Evolutionary conservation across 345 rosid genomes (phyloP).

Genomic region (Euphorbia peplus): DNA sequence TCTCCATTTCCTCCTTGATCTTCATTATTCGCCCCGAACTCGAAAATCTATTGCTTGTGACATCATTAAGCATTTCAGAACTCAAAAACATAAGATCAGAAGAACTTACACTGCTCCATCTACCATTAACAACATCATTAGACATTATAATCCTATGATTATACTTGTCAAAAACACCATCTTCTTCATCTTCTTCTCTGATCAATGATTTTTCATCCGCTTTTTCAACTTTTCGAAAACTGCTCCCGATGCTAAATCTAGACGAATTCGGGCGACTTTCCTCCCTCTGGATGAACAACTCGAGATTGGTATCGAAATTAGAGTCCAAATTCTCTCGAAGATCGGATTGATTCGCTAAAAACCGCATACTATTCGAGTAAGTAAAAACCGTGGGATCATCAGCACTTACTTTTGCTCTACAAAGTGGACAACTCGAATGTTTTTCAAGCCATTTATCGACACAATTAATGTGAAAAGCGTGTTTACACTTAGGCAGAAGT

Average conservation of each 20-base stretch:
- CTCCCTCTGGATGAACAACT: slow-evolving; percentile 64
- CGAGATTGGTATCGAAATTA: slow-evolving; percentile 50
- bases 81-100: slow-evolving; percentile 76
- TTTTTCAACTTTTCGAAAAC: slow-evolving; percentile 56
- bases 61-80: slow-evolving; percentile 57
- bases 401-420: slow-evolving; percentile 50
- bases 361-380: slow-evolving; percentile 55
- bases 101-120: slow-evolving; percentile 88
- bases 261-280: slow-evolving; percentile 53
- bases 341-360: slow-evolving; percentile 51
- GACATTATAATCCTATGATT: slow-evolving; percentile 73
- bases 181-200: slow-evolving; percentile 14
- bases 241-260: slow-evolving; percentile 67
- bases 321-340: too few relatives aligned
- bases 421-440: slow-evolving; percentile 88
- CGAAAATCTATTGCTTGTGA: slow-evolving; percentile 51
- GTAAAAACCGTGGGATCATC: slow-evolving; percentile 53
- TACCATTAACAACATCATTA: slow-evolving; percentile 60
- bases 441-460: slow-evolving; percentile 89
- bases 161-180: slow-evolving; percentile 42
- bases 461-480: slow-evolving; percentile 80
- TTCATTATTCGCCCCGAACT: slow-evolving; percentile 21
- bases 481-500: slow-evolving; percentile 75
- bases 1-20: slow-evolving; percentile 63
- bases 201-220: slow-evolving; percentile 23